Evolutionary conservation across 2,329 filamentous ascomycete species (phyloP).

Genomic region (Parasarocladium wereldwijsianum): DNA sequence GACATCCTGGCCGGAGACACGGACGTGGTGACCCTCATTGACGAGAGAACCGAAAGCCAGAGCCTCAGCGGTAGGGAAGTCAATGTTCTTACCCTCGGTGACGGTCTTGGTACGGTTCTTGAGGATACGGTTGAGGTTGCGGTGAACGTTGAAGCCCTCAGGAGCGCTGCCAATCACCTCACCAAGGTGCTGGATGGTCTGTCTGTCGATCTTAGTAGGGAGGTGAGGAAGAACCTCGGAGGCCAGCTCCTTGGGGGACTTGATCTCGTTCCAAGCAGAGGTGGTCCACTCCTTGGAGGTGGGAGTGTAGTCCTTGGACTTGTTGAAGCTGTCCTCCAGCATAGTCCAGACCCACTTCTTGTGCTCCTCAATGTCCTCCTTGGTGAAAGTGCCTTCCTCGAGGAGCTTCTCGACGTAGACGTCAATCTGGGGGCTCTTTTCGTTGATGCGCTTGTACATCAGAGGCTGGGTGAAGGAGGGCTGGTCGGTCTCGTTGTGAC

Average conservation of each 20-base stretch:
- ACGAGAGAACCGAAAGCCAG: slow-evolving; percentile 87
- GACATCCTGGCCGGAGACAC: slow-evolving; percentile 95
- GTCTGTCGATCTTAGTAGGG: slow-evolving; percentile 62
- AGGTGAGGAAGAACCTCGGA: slow-evolving; percentile 88
- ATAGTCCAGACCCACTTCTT: slow-evolving; percentile 99
- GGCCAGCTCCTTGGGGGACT: slow-evolving; percentile 89
- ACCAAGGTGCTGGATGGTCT: slow-evolving; percentile 68
- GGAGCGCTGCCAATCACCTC: slow-evolving; percentile 64
- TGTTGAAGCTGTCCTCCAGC: slow-evolving; percentile 93
- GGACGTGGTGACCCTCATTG: slow-evolving; percentile 88
- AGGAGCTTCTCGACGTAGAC: slow-evolving; percentile 87
- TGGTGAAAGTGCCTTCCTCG: slow-evolving; percentile 85
- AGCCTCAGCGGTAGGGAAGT: slow-evolving; percentile 95
- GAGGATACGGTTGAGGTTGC: slow-evolving; percentile 94
- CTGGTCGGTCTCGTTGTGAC: slow-evolving; percentile 99
- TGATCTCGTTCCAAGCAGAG: slow-evolving; percentile 94
- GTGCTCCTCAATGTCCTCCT: slow-evolving; percentile 96
- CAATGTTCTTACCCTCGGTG: slow-evolving; percentile 81
- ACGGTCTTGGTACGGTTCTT: slow-evolving; percentile 82
- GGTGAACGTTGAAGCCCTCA: slow-evolving; percentile 78
- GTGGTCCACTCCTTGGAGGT: slow-evolving; percentile 97
- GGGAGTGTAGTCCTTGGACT: slow-evolving; percentile 94
- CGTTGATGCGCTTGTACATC: slow-evolving; percentile 96
- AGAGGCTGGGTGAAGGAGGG: slow-evolving; percentile 98
- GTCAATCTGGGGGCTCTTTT: slow-evolving; percentile 73